Conservation (phyloP, 495 filamentous ascomycete genomes). For the Tuber magnatum region DNA sequence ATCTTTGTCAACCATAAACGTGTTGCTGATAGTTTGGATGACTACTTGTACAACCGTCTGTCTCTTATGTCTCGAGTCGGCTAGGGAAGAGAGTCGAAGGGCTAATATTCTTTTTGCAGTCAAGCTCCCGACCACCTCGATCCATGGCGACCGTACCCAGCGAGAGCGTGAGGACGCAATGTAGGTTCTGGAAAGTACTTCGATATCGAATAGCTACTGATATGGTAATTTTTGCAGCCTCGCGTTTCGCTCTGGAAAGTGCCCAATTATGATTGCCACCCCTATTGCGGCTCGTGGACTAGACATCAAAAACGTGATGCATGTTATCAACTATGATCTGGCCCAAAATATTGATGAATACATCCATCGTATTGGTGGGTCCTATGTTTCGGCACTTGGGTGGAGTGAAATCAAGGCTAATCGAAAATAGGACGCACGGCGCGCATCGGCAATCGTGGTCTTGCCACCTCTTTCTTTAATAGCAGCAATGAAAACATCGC, state of each 20-base stretch:
- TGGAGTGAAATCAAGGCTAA: conserved; percentile 20
- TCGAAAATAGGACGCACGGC: conserved; percentile 72
- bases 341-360: conserved; percentile 96
- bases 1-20: conserved; percentile 81
- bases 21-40: conserved; percentile 72
- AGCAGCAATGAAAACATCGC: conserved; percentile 64
- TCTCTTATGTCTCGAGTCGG: background rate
- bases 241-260: conserved; percentile 64
- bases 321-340: conserved; percentile 89
- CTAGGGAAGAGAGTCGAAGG: background rate
- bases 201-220: background rate
- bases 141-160: conserved; percentile 82
- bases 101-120: conserved; percentile 17
- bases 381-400: background rate
- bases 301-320: conserved; percentile 76
- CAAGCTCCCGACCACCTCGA: conserved; percentile 71
- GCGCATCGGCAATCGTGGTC: conserved; percentile 79
- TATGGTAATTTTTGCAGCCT: conserved; percentile 42
- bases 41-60: conserved; percentile 67
- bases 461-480: conserved; percentile 85
- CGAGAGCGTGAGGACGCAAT: conserved; percentile 88
- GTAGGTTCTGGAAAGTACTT: conserved; percentile 46
- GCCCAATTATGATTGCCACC: conserved; percentile 77
- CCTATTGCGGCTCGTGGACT: conserved; percentile 82
- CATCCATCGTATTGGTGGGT: conserved; percentile 80